A percentile compares a stretch with the other conserved stretches of the same genome.
Evolutionary conservation across 2,329 filamentous ascomycete species (phyloP).

Genomic region (Aureobasidium musti): DNA sequence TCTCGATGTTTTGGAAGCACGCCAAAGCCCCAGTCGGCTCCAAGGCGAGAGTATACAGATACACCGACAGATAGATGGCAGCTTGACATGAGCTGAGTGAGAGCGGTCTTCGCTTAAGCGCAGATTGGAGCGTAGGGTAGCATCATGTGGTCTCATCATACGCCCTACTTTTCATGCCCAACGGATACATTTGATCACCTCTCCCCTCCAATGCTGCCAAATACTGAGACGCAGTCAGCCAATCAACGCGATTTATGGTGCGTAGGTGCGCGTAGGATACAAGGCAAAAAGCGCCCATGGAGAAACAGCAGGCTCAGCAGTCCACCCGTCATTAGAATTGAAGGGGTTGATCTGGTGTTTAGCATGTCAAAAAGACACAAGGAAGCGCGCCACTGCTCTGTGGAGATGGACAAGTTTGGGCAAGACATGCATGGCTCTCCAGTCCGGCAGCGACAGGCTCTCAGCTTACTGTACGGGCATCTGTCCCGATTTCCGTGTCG

Average conservation of each 20-base stretch:
- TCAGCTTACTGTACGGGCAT: not conserved
- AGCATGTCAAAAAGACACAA: not conserved
- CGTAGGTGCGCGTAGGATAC: not conserved
- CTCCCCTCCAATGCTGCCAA: not conserved
- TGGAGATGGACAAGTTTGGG: not conserved
- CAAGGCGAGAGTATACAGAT: not conserved
- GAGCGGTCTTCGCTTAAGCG: not conserved
- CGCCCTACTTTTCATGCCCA: not conserved
- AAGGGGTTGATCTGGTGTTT: not conserved
- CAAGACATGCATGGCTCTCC: not conserved
- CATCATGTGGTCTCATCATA: conserved; percentile 14
- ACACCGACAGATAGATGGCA: not conserved
- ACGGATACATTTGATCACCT: not conserved
- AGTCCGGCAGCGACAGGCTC: not conserved
- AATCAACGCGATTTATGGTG: not conserved
- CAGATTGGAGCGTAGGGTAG: not conserved
- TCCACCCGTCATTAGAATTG: not conserved
- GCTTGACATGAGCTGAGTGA: not conserved
- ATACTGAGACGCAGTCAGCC: conserved; percentile 5
- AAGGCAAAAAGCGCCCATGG: not conserved
- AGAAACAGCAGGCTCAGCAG: conserved; percentile 5
- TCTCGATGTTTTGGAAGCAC: not conserved
- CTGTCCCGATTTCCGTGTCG: not conserved
- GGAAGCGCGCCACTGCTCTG: not conserved
- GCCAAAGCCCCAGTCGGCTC: not conserved